Base-by-base conservation (phyloP, 2,329 filamentous ascomycete species). In the Huntiella omanensis region DNA sequence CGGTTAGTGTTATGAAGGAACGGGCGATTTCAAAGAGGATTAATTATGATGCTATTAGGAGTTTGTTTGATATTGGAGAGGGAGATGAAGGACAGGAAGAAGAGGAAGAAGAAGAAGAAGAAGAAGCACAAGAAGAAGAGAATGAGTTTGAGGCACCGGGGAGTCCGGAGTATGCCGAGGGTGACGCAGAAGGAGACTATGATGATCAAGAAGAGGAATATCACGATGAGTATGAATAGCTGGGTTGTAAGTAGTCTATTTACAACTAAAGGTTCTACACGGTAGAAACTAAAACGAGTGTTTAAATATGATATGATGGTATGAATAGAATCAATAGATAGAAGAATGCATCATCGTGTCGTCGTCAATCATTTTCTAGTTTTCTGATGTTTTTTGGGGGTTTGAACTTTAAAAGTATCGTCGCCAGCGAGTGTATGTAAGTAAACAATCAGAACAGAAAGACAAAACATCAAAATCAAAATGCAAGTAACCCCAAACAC, bases 11-110 rank as follows among this genome's bases (percentile, higher is more conserved):
- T 53, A 66, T 83, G 57, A 78, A 80, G 58, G 72, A 75, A 47
- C 68, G 79, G 40, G 72, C 71, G 0, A 80, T 77, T 61, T 83
- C 77, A 51, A 81, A 77, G 60, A 78, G 82, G 56, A 81, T 86
- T 57, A 83, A 85, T 54, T 85, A 84, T 59, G 70, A 73, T 46
- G 71, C 70, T 34, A 71, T 80, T 51, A 64, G 67, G 39, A 69
- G 65, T 49, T 66, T 79, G 17, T 77, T 78, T 51, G 67, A 70
- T 53, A 59, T 62, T 10, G 49, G 43, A 10, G 53, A 41, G n/a
- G 40, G 40, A n/a, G 43, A 45, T 57, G 56, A 65, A 58, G 15
- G 63, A 37, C 49, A 59, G 33, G 60, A 58, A 1, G 60, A 52
- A 0, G 60, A 57, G 4, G 60, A 62, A 7, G 61, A 62, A 3